Base-by-base conservation (phyloP, 805 yeast genomes). In the Saturnispora mendoncae region DNA sequence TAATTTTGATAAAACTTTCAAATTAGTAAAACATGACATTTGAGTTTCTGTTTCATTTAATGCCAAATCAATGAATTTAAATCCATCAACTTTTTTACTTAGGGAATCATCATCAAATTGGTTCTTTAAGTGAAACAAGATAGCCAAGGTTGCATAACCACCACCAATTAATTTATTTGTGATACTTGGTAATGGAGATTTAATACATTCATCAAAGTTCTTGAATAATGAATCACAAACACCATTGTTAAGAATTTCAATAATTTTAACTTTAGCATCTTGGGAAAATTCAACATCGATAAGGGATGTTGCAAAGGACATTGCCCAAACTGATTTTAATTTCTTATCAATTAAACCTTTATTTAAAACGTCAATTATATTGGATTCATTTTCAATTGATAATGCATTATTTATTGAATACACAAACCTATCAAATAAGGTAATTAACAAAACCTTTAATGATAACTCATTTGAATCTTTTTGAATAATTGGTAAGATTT, bases 401-500 rank as follows among this genome's bases (percentile, higher is more conserved):
- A 15, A 47, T 41, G n/a, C 50, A 46, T n/a, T 45, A 2, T 50
- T 45, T 18, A 64, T 45, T 2, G 62, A 38, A 9, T 56, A 51
- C 9, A 68, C 52, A 20, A 70, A 64, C 47, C 74, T 78, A 2
- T 48, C 46, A 30, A 77, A 66, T 41, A 76, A 69, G 0, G 81
- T 71, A 7, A 60, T 56, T 6, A 80, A 63, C 43, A 77, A 63
- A 3, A 66, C 62, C 3, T 62, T 44, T 30, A 87, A 64, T 0
- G 84, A 74, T 1, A 48, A 14, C 53, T 90, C 97, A 51, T 86
- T 84, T 35, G 77, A 74, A 52, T 90, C 97, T 50, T 84, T 87
- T 0, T 72, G 40, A 3, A 81, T 65, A n/a, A 78, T 61, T 2
- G 80, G 67, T 1, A 69, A 47, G 27, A 85, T 53, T 0, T 61